Evolutionary conservation across 2,329 filamentous ascomycete species (phyloP).

Genomic region (Tympanopsis confertula): DNA sequence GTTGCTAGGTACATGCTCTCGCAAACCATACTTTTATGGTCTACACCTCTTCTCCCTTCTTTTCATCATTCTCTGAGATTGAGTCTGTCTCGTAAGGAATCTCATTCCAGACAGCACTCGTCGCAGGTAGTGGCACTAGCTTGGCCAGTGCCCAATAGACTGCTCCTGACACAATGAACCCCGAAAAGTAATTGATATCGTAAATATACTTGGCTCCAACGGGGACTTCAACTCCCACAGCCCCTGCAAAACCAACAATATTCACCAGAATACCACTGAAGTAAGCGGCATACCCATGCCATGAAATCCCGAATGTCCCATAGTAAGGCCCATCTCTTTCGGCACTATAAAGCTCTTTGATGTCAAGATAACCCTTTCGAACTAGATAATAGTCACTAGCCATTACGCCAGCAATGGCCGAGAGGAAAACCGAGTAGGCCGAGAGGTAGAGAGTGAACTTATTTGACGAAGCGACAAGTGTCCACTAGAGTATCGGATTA

Average conservation of each 20-base stretch:
- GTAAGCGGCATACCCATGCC: slow-evolving; percentile 53
- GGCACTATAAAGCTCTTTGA: slow-evolving; percentile 49
- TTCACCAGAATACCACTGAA: slow-evolving; percentile 55
- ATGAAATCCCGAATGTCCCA: slow-evolving; percentile 45
- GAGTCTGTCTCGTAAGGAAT: slow-evolving; percentile 26
- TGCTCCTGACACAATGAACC: slow-evolving; percentile 41
- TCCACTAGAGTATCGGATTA: slow-evolving; percentile 35
- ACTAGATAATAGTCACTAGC: slow-evolving; percentile 57
- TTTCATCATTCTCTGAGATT: no score
- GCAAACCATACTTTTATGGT: no score
- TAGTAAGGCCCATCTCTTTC: slow-evolving; percentile 40
- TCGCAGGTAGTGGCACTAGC: slow-evolving; percentile 43
- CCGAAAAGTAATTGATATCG: slow-evolving; percentile 56
- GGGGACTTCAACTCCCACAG: slow-evolving; percentile 43
- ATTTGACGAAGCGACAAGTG: slow-evolving; percentile 45
- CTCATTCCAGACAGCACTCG: slow-evolving; percentile 47
- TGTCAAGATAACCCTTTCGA: slow-evolving; percentile 48
- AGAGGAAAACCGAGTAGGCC: slow-evolving; percentile 59
- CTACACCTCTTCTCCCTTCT: no score
- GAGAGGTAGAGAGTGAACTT: slow-evolving; percentile 60
- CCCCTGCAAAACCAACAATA: slow-evolving; percentile 57
- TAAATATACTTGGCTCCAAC: slow-evolving; percentile 54
- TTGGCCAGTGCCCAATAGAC: slow-evolving; percentile 43
- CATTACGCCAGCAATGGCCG: slow-evolving; percentile 57
- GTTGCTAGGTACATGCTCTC: no score